A percentile compares a stretch with the other conserved stretches of the same genome.
Evolutionary conservation across 2,329 filamentous ascomycete species (phyloP).

Genomic region (Sphaerostilbella broomeana): DNA sequence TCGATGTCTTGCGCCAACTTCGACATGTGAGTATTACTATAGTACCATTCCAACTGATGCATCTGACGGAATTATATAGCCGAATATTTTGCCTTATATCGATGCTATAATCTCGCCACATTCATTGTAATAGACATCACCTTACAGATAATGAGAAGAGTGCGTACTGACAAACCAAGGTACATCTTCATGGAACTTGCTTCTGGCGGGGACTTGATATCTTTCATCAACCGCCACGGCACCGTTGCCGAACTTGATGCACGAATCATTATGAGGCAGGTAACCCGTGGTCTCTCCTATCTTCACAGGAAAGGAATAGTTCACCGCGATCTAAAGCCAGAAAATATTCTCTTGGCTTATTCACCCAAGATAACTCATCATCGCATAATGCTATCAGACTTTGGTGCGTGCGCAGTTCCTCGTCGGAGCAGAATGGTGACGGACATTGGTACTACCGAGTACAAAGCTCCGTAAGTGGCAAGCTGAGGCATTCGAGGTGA

Average conservation of each 20-base stretch:
- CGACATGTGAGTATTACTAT: constrained; percentile 40
- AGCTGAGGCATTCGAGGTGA: too few relatives aligned
- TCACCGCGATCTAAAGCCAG: constrained; percentile 49
- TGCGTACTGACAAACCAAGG: constrained; percentile 24
- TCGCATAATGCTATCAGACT: constrained; percentile 45
- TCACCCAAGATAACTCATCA: constrained; percentile 37
- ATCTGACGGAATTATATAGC: constrained; percentile 34
- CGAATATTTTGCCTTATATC: constrained; percentile 47
- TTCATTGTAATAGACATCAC: constrained; percentile 32
- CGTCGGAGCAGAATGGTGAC: constrained; percentile 37
- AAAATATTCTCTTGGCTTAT: constrained; percentile 45
- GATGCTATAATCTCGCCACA: constrained; percentile 44
- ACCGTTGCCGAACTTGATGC: constrained; percentile 35
- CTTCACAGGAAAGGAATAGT: constrained; percentile 44
- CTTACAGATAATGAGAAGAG: rapidly evolving
- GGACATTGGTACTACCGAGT: constrained; percentile 39
- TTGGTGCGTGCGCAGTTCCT: constrained; percentile 42
- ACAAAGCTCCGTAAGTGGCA: constrained; percentile 42
- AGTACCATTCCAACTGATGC: not conserved
- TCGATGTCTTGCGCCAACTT: constrained; percentile 46
- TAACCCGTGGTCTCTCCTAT: constrained; percentile 40
- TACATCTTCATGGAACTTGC: constrained; percentile 54
- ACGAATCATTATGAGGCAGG: constrained; percentile 40
- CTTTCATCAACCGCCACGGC: constrained; percentile 35
- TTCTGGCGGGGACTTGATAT: constrained; percentile 47